Evolutionary conservation across 495 filamentous ascomycete genomes (phyloP), one percentile per base, ranked within the genome.

Genomic region (Podospora pseudoanserina): DNA sequence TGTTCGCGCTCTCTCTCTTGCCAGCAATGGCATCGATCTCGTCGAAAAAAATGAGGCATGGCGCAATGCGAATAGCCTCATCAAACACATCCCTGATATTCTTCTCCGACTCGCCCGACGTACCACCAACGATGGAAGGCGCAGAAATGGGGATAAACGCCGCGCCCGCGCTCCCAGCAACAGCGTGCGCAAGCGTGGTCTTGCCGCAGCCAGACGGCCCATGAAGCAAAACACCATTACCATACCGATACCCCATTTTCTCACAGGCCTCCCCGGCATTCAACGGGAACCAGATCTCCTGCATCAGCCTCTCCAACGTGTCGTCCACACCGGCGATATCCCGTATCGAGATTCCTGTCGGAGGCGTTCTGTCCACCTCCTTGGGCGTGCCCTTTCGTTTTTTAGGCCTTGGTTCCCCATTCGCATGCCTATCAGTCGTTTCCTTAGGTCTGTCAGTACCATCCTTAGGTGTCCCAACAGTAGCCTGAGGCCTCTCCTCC

Each of bases 21-120:
- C 93, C 93, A 54, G 95, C 95, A 68, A 97, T 97, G 18, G 92
- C 91, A 76, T 99, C 95, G 68, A 97, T 96, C 77, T 99, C 95
- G 72, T 97, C 95, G 67, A 99, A 91, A 76, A 99, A 97, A 7
- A 99, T 86, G 4, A 99, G 81, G 74, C 94, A 97, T 2, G 95
- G 95, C 2, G 95, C 95, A 65, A 94, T 85, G 65, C 87, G 86
- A 75, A 91, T 91, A 0, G 95, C 95, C 74, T 96, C 92, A 23
- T 97, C 88, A 71, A 97, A 97, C 65, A 93, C 84, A 66, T 97
- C 94, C 34, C 94, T 85, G 61, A 99, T 87, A 66, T 93, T 93
- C 81, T 96, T 96, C 79, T 99, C 95, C 0, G 92, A 97, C 73
- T 97, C 94, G 70, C 94, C 94, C 18, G 93, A 97, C 90, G 97